Percentiles rank a stretch among this genome's conserved stretches.
These are phyloP conservation scores for Manihot esculenta DNA, from an alignment of 441 rosid genomes.

Conservation along the genomic window DNA sequence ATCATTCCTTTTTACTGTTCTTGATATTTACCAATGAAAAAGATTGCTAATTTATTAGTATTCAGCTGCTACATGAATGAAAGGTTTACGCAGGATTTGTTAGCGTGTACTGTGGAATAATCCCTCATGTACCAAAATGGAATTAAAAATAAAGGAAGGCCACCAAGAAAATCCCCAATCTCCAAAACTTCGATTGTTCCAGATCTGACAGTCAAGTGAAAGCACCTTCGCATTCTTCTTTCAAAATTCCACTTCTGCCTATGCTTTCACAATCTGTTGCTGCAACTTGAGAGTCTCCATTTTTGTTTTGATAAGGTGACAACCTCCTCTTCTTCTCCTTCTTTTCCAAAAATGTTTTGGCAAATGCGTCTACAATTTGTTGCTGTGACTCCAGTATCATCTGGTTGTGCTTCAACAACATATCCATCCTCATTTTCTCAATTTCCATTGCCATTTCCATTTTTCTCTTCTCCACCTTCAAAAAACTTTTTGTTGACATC, in stretches of 20 bases:
- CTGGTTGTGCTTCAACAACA: conserved; percentile 66
- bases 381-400: conserved; percentile 71
- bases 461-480: conserved; percentile 70
- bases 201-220: conserved; percentile 1
- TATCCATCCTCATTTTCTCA: conserved; percentile 69
- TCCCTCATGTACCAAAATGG: background rate
- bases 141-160: background rate
- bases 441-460: conserved; percentile 76
- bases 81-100: conserved; percentile 1
- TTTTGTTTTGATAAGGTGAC: conserved; percentile 21
- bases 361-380: conserved; percentile 51
- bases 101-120: background rate
- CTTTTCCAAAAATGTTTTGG: conserved; percentile 43
- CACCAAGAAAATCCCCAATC: background rate
- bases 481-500: conserved; percentile 52
- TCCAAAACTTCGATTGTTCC: background rate
- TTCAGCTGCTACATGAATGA: background rate
- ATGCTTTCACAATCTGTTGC: conserved; percentile 20
- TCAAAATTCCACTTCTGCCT: conserved; percentile 2
- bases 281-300: conserved; percentile 17
- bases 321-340: conserved; percentile 36
- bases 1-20: background rate
- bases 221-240: conserved; percentile 15
- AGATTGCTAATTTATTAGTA: background rate
- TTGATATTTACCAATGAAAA: conserved; percentile 7